A percentile compares a stretch with the other conserved stretches of the same genome.
Evolutionary conservation across 1,284 basidiomycete genomes (phyloP).

Genomic region (Trichosporon ovoides): DNA sequence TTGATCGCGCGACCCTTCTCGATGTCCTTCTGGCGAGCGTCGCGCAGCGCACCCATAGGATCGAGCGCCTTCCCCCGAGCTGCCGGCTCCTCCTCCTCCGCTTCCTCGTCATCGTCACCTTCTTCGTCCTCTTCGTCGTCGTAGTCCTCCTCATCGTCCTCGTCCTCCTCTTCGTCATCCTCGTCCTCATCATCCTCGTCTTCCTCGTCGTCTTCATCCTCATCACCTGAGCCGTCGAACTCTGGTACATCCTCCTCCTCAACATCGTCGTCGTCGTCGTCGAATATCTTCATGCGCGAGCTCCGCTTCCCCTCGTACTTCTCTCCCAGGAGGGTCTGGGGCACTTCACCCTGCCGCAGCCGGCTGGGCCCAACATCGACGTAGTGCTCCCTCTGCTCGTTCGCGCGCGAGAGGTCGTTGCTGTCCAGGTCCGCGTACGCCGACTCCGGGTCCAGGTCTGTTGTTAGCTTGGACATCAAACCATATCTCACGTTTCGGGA

Average conservation of each 20-base stretch:
- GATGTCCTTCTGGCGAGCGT: conserved; percentile 48
- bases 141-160: conserved; percentile 51
- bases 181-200: conserved; percentile 38
- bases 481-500: conserved; percentile 10
- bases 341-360: conserved; percentile 59
- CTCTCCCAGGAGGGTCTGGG: conserved; percentile 47
- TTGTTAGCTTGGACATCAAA: neutral
- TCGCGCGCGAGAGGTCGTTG: conserved; percentile 24
- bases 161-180: conserved; percentile 47
- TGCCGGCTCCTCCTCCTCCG: conserved; percentile 36
- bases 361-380: conserved; percentile 72
- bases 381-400: conserved; percentile 62
- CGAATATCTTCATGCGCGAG: conserved; percentile 58
- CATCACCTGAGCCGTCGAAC: conserved; percentile 59
- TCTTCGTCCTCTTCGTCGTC: conserved; percentile 50
- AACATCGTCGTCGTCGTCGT: conserved; percentile 40
- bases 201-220: conserved; percentile 53
- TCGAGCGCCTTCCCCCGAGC: conserved; percentile 35
- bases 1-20: conserved; percentile 72
- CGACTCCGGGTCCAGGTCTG: conserved; percentile 64
- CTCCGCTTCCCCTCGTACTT: conserved; percentile 69
- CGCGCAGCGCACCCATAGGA: conserved; percentile 49
- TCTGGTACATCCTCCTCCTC: conserved; percentile 63
- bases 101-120: conserved; percentile 48
- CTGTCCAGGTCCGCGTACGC: conserved; percentile 49